Base-by-base conservation (phyloP, 2,329 filamentous ascomycete species). In the Verticillium albo-atrum region DNA sequence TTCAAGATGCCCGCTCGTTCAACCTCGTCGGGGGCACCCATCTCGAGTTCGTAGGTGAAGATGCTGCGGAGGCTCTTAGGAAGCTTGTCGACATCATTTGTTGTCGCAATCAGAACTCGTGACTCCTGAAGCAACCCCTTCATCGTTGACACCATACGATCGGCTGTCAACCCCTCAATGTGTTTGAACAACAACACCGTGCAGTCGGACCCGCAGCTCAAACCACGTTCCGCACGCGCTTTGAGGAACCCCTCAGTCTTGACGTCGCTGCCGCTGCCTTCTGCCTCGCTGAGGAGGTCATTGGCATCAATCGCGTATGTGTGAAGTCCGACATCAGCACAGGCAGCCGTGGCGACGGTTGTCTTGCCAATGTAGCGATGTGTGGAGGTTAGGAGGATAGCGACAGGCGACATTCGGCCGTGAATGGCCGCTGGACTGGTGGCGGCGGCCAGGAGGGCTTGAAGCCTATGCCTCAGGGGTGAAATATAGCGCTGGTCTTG, bases 31-130 rank as follows among this genome's bases (percentile, higher is more conserved):
- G 95, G 95, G 0, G 95, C 95, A 52, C 81, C 86, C 85, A 99
- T 92, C 69, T 98, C 94, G 50, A 99, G 82, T 73, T 99, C 95
- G 68, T 99, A 94, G 0, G 92, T 97, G 72, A 99, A 98, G 3
- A 98, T 80, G 12, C 92, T 92, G 57, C 95, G 86, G 23, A 98
- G 88, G 1, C 90, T 90, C 67, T 97, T 93, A 0, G 94, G 91
- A 1, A 99, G 86, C 72, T 98, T 96, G 70, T 98, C 95, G 0
- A 97, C 87, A 66, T 98, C 94, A 6, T 92, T 97, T 0, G 94
- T 97, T 0, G 95, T 99, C 1, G 95, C 94, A 66, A 99, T 88
- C 26, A 99, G 77, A 2, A 98, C 91, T 58, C 95, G 82, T 3
- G 87, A 87, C 54, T 90, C 88, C n/a, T 85, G 81, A 25, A 97